These are phyloP conservation scores for Neurospora tetrasperma DNA, from an alignment of 495 filamentous ascomycete genomes.

Conservation along the genomic window DNA sequence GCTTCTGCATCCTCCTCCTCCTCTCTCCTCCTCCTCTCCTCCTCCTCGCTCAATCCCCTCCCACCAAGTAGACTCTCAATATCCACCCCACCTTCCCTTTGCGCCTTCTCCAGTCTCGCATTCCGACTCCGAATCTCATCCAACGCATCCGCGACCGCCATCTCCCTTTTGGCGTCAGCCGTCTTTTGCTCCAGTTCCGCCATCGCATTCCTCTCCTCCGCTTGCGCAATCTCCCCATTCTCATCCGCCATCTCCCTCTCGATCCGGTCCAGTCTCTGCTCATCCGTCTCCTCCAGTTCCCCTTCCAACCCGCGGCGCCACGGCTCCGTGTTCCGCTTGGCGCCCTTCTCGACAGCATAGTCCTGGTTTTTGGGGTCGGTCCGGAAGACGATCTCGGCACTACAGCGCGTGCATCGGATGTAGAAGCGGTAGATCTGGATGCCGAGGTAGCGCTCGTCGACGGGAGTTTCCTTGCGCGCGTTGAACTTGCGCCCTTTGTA, in stretches of 20 bases:
- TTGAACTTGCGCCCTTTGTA: constrained; percentile 97
- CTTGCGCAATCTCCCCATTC: constrained; percentile 35
- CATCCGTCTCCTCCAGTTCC: constrained; percentile 59
- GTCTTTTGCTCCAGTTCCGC: constrained; percentile 79
- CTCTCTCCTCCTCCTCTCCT: constrained; percentile 50
- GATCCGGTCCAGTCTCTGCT: constrained; percentile 75
- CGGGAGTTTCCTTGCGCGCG: constrained; percentile 82
- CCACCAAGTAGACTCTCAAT: constrained; percentile 33
- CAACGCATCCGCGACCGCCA: constrained; percentile 91
- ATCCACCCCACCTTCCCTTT: constrained; percentile 44
- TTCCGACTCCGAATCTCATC: constrained; percentile 92
- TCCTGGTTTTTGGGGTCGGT: constrained; percentile 95
- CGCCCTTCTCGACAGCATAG: constrained; percentile 61
- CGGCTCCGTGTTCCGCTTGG: constrained; percentile 85
- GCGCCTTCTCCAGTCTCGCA: constrained; percentile 69
- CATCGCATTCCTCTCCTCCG: constrained; percentile 70
- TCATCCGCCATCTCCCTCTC: constrained; percentile 51
- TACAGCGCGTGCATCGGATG: constrained; percentile 88
- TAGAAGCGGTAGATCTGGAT: constrained; percentile 92
- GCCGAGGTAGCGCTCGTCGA: constrained; percentile 75
- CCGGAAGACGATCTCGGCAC: constrained; percentile 82
- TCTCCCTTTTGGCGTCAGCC: constrained; percentile 87
- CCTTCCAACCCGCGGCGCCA: constrained; percentile 60
- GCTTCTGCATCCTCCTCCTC: constrained; percentile 83
- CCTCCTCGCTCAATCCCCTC: constrained; percentile 18